A percentile compares a stretch with the other conserved stretches of the same genome.
These are phyloP conservation scores for Cryptosporidium parvum DNA, from an alignment of 169 alveolate species.

Conservation along the genomic window DNA sequence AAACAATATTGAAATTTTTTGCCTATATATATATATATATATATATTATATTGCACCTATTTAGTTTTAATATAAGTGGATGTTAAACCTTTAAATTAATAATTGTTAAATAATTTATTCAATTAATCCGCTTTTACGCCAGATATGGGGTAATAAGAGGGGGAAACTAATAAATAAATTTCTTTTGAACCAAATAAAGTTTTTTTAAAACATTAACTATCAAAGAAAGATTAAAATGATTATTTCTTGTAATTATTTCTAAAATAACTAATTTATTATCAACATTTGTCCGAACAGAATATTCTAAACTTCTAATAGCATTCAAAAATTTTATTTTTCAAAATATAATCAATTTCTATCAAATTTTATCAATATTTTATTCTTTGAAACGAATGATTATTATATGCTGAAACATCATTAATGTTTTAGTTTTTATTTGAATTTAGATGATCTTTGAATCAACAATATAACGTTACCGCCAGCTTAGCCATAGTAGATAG, in stretches of 20 bases:
- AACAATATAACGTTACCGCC: background rate
- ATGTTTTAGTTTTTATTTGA: background rate
- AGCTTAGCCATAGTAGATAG: background rate
- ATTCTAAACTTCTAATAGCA: background rate
- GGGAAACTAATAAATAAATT: conserved; percentile 12
- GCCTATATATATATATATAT: background rate
- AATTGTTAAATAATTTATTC: background rate
- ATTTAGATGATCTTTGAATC: background rate
- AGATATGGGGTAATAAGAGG: conserved; percentile 61
- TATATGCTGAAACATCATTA: no score
- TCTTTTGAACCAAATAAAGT: background rate
- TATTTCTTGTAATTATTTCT: background rate
- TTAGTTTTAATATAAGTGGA: background rate
- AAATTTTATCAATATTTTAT: no score
- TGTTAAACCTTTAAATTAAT: conserved; percentile 7
- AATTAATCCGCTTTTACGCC: conserved; percentile 36
- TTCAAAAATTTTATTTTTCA: no score
- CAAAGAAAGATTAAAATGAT: background rate
- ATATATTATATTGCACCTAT: background rate
- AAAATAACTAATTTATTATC: no score
- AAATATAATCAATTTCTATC: no score
- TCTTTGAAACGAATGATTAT: no score
- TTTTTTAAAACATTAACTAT: background rate
- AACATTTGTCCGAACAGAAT: background rate
- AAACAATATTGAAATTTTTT: background rate